These are phyloP conservation scores for Globisporangium polare DNA, from an alignment of 352 stramenopile species.

Conservation along the genomic window DNA sequence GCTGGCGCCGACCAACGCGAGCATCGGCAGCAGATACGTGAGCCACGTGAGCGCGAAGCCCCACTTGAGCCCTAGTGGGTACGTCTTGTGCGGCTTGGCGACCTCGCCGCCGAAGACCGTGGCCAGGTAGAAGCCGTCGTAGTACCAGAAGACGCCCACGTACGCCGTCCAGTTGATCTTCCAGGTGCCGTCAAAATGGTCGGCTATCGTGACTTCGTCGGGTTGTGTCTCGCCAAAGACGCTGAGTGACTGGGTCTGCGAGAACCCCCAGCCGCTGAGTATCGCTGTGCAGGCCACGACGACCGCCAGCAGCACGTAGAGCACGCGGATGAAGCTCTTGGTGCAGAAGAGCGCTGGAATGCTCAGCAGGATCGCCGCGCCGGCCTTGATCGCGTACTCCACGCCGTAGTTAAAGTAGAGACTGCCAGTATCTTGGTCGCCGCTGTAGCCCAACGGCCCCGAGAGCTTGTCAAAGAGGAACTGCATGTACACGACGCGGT, in stretches of 20 bases:
- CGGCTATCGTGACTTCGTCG: background rate
- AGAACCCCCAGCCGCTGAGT: slow-evolving; percentile 7
- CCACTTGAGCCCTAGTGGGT: slow-evolving; percentile 68
- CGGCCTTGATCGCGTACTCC: slow-evolving; percentile 24
- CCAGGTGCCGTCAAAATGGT: too few relatives aligned
- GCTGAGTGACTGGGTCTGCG: background rate
- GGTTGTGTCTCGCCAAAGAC: background rate
- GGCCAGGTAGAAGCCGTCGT: slow-evolving; percentile 86
- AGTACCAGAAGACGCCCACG: slow-evolving; percentile 94
- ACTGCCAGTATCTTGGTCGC: too few relatives aligned
- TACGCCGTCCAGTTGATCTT: slow-evolving; percentile 57
- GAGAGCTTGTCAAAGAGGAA: slow-evolving; percentile 13
- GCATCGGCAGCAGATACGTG: slow-evolving; percentile 70
- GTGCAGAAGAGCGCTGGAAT: slow-evolving; percentile 22
- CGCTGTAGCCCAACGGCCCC: background rate
- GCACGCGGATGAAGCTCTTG: background rate
- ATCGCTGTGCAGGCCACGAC: background rate
- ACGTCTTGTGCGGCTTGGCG: slow-evolving; percentile 60
- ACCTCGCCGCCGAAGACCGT: slow-evolving; percentile 86
- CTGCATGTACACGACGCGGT: slow-evolving; percentile 44
- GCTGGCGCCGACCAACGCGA: background rate
- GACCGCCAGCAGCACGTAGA: background rate
- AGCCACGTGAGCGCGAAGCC: slow-evolving; percentile 63
- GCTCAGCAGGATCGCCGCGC: slow-evolving; percentile 15
- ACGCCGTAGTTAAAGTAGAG: background rate